A percentile compares a stretch with the other conserved stretches of the same genome.
Conservation (phyloP, 306 rosid species). For the Vicia villosa region DNA sequence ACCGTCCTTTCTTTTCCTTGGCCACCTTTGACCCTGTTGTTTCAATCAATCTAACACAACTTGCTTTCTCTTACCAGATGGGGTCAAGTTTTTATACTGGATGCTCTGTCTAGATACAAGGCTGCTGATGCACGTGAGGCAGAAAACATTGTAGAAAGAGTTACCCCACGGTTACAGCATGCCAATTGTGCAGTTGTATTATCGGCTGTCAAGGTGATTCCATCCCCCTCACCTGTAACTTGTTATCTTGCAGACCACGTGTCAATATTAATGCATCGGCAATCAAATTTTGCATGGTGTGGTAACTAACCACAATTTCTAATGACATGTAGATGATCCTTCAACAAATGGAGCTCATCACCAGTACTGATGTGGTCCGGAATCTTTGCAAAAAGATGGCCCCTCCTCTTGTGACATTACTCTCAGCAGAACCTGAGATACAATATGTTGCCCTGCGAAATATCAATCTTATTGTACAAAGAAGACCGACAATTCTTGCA, state of each 20-base stretch:
- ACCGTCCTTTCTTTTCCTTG: background rate
- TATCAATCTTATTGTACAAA: constrained; percentile 98
- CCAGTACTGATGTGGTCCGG: constrained; percentile 94
- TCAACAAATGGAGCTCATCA: constrained; percentile 99
- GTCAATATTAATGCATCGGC: constrained; percentile 25
- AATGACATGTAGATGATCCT: constrained; percentile 82
- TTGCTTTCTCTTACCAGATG: constrained; percentile 58
- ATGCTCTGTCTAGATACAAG: constrained; percentile 95
- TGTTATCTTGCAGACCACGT: constrained; percentile 22
- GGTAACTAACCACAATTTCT: constrained; percentile 37
- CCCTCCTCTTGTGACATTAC: constrained; percentile 98
- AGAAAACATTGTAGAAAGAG: constrained; percentile 96
- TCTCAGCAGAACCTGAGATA: constrained; percentile 99
- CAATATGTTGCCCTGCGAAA: constrained; percentile 97
- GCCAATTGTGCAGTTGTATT: constrained; percentile 99
- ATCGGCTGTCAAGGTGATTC: constrained; percentile 92
- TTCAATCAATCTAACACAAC: constrained; percentile 32
- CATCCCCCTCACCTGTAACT: constrained; percentile 5
- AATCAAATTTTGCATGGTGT: constrained; percentile 33
- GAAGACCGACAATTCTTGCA: constrained; percentile 96
- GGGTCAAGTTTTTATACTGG: constrained; percentile 99
- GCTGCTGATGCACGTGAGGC: constrained; percentile 99
- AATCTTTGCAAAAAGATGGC: constrained; percentile 99
- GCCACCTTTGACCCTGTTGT: constrained; percentile 14
- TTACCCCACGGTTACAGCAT: constrained; percentile 96